Evolutionary conservation across 2,329 filamentous ascomycete species (phyloP).

Genomic region (Verticillium zaregamsianum): DNA sequence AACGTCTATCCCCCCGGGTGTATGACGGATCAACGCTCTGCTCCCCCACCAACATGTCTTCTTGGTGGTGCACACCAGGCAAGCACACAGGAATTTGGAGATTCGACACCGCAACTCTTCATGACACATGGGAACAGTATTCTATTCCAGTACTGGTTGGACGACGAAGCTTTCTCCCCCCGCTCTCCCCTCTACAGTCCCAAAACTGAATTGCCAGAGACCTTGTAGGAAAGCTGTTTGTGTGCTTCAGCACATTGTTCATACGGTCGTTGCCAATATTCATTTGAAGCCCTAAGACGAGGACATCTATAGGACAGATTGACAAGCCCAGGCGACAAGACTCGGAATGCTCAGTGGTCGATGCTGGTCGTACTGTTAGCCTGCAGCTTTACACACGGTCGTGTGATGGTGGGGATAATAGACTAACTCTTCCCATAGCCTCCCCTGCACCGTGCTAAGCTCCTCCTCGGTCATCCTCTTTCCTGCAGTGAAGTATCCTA

Average conservation of each 20-base stretch:
- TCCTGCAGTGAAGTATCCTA: slow-evolving; percentile 78
- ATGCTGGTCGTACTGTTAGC: neutral
- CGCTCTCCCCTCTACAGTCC: too few relatives aligned
- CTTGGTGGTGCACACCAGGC: neutral
- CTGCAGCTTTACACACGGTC: neutral
- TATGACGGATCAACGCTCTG: neutral
- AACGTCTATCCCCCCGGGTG: neutral
- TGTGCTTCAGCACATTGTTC: too few relatives aligned
- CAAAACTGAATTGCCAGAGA: too few relatives aligned
- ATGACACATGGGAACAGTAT: neutral
- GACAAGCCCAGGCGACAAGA: too few relatives aligned
- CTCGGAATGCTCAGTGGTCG: neutral
- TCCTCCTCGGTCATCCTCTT: slow-evolving; percentile 87
- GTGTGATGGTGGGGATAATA: neutral
- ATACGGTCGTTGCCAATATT: too few relatives aligned
- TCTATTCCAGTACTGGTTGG: neutral
- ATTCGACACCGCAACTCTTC: neutral
- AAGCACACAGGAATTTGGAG: neutral
- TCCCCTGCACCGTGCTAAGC: slow-evolving; percentile 77
- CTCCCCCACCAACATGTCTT: neutral
- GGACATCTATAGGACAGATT: too few relatives aligned
- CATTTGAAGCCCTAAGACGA: too few relatives aligned
- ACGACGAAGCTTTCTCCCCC: neutral
- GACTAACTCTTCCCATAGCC: slow-evolving; percentile 79
- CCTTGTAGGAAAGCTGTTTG: too few relatives aligned